Evolutionary conservation across 805 yeast species (phyloP), one percentile per base, ranked within the genome.

Genomic region (Cyberlindnera meyerae): DNA sequence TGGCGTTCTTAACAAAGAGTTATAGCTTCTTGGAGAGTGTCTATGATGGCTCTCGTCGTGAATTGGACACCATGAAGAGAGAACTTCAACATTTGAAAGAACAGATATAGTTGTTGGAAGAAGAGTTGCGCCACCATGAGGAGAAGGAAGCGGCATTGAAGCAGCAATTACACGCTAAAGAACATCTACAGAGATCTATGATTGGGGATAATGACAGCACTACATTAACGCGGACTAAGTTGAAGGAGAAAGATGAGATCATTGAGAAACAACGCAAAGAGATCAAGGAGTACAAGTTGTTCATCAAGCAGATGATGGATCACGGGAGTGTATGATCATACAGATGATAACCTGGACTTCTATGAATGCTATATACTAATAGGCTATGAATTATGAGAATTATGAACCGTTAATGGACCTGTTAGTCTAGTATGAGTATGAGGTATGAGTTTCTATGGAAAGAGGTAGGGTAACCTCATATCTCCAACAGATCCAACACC

Each of bases 271-370:
- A 48, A 15, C 42, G 39, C 16, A 33, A 24, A 17, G 56, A 50
- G 33, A 48, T 52, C 22, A 36, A 31, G 16, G 51, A 50, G 32
- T 52, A 52, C 35, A 50, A 47, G 27, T 27, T 44, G 8, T 52
- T 52, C 31, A 52, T 52, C 36, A 48, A 43, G 29, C 49, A 50
- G 30, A 32, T 51, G 18, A 48, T 51, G 56, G 51, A 49, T 11
- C 40, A 50, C 15, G 41, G 29, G 28, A 33, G 31, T 32, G 22
- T 18, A 16, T 11, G 14, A 12, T 8, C n/a, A n/a, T n/a, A n/a
- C n/a, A n/a, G n/a, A n/a, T n/a, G n/a, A n/a, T n/a, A n/a, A n/a
- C n/a, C n/a, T n/a, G n/a, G n/a, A n/a, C n/a, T n/a, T n/a, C n/a
- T n/a, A n/a, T n/a, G n/a, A n/a, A n/a, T n/a, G n/a, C n/a, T n/a